A percentile compares a stretch with the other conserved stretches of the same genome.
phyloP scores from a whole-genome alignment of 106 monocot species.

The Dendrobium huoshanense region DNA sequence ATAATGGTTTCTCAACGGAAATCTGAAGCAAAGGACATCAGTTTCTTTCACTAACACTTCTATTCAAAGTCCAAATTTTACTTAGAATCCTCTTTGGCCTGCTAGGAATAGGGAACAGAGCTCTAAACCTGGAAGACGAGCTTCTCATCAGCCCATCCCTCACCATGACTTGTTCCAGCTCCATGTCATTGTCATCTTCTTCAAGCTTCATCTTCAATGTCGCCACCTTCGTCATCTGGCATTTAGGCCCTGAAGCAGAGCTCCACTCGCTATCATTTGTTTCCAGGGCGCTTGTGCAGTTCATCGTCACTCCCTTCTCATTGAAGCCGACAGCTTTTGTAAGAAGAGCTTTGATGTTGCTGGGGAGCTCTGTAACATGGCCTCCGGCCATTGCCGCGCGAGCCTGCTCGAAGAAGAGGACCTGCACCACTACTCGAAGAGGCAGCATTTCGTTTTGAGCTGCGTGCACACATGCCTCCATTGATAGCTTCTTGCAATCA shows the following conservation, averaged over 20 bases:
- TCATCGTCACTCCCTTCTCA: slow-evolving; percentile 6
- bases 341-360: slow-evolving; percentile 42
- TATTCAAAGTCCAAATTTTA: slow-evolving; percentile 66
- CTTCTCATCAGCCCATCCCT: slow-evolving; percentile 35
- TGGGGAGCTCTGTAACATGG: slow-evolving; percentile 33
- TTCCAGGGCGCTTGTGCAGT: background rate
- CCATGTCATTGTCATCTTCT: slow-evolving; percentile 40
- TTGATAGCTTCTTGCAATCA: slow-evolving; percentile 83
- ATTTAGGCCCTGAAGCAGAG: slow-evolving; percentile 22
- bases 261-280: slow-evolving; percentile 36
- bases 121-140: slow-evolving; percentile 51
- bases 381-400: slow-evolving; percentile 31
- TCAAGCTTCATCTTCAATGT: slow-evolving; percentile 86
- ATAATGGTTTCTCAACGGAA: too few species aligned
- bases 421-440: slow-evolving; percentile 71
- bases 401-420: slow-evolving; percentile 80
- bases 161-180: slow-evolving; percentile 14
- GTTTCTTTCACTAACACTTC: slow-evolving; percentile 8
- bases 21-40: background rate
- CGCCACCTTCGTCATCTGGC: slow-evolving; percentile 30
- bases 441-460: slow-evolving; percentile 83
- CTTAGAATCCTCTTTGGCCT: slow-evolving; percentile 63
- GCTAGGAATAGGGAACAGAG: slow-evolving; percentile 52
- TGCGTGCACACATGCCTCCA: slow-evolving; percentile 73
- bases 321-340: slow-evolving; percentile 13